These are phyloP conservation scores for Solanum dulcamara DNA, from an alignment of 257 asterid species.

Conservation along the genomic window DNA sequence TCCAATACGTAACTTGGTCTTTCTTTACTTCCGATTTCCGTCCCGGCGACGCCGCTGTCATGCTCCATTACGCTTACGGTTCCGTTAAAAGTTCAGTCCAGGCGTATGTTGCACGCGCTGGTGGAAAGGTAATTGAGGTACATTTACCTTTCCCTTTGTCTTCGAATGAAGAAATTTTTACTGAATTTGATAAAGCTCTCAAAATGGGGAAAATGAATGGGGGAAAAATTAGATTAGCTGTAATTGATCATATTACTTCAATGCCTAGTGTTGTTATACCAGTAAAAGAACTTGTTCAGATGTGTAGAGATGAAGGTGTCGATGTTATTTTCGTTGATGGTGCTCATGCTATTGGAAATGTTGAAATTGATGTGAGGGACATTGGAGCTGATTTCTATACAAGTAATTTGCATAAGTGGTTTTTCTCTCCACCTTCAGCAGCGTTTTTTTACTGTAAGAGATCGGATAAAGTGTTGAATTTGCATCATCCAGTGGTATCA, in stretches of 20 bases:
- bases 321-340: constrained; percentile 64
- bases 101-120: constrained; percentile 78
- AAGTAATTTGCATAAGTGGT: constrained; percentile 72
- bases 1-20: constrained; percentile 60
- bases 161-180: constrained; percentile 41
- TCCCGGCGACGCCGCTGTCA: constrained; percentile 54
- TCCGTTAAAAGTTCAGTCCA: constrained; percentile 71
- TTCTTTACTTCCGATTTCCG: constrained; percentile 34
- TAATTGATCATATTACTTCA: constrained; percentile 76
- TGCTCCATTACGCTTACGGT: constrained; percentile 79
- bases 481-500: constrained; percentile 77
- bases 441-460: constrained; percentile 63
- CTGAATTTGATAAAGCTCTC: constrained; percentile 50
- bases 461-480: constrained; percentile 28
- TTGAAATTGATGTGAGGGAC: constrained; percentile 51
- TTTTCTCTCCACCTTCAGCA: constrained; percentile 68
- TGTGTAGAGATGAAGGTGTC: constrained; percentile 66
- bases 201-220: constrained; percentile 41
- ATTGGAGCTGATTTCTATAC: constrained; percentile 79
- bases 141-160: constrained; percentile 61
- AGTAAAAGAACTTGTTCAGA: constrained; percentile 47
- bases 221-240: constrained; percentile 53
- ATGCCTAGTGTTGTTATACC: constrained; percentile 79
- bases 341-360: constrained; percentile 74
- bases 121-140: constrained; percentile 74